Evolutionary conservation across 1,284 basidiomycete species (phyloP).

Genomic region (Fistulina hepatica): DNA sequence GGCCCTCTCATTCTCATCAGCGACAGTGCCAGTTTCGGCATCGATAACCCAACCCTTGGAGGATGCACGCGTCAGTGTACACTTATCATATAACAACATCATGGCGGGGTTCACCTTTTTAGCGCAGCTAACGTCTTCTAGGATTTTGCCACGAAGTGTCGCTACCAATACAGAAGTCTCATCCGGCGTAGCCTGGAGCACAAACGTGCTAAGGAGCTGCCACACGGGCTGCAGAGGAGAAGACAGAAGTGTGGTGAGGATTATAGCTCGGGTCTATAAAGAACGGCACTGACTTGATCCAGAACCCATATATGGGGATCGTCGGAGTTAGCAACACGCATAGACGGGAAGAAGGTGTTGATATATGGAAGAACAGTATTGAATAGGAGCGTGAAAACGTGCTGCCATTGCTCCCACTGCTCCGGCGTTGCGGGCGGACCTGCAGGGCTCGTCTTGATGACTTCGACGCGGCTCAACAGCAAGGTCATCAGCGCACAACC

Average conservation of each 20-base stretch:
- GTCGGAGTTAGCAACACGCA: conserved; percentile 48
- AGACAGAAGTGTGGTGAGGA: too few species aligned
- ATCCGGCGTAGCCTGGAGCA: conserved; percentile 74
- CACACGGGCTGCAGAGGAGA: conserved; percentile 89
- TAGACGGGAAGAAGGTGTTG: conserved; percentile 81
- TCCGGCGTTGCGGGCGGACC: conserved; percentile 52
- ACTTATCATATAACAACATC: too few species aligned
- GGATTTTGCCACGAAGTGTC: conserved; percentile 82
- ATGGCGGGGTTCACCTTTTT: too few species aligned
- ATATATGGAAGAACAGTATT: conserved; percentile 68
- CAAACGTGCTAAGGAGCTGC: conserved; percentile 85
- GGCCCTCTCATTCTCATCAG: conserved; percentile 56
- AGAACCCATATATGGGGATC: conserved; percentile 23
- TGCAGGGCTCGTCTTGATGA: conserved; percentile 54
- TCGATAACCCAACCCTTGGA: conserved; percentile 61
- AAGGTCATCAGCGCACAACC: conserved; percentile 89
- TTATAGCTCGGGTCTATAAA: too few species aligned
- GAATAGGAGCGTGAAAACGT: conserved; percentile 80
- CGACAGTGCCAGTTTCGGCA: too few species aligned
- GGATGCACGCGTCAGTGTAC: too few species aligned
- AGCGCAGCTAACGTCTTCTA: conserved; percentile 61
- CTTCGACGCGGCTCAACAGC: conserved; percentile 85
- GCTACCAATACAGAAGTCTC: conserved; percentile 84
- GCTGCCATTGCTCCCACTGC: conserved; percentile 67
- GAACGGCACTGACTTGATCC: conserved; percentile 71